These are phyloP conservation scores for Backusella parvicylindrica DNA, from an alignment of 192 early-diverging fungal genomes.

Conservation along the genomic window DNA sequence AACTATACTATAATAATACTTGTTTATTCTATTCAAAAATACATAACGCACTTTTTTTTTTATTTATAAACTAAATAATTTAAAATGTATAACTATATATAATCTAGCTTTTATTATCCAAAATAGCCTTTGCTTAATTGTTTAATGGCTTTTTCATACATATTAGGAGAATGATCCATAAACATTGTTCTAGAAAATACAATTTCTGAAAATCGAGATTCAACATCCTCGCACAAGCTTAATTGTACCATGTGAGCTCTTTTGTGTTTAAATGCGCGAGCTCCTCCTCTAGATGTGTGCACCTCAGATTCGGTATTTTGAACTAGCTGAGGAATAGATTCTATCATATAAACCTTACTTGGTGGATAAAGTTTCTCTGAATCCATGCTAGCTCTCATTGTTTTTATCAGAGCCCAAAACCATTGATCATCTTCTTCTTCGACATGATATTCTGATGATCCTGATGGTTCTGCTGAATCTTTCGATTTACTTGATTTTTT, in stretches of 20 bases:
- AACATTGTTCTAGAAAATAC: slow-evolving; percentile 80
- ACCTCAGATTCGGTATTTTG: slow-evolving; percentile 27
- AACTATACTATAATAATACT: no score
- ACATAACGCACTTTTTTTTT: no score
- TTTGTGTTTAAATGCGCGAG: slow-evolving; percentile 37
- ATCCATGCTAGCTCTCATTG: slow-evolving; percentile 78
- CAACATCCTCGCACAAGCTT: slow-evolving; percentile 70
- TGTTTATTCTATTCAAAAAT: no score
- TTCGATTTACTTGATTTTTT: background rate
- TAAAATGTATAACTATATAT: background rate
- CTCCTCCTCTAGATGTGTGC: slow-evolving; percentile 4
- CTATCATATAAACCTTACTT: slow-evolving; percentile 63
- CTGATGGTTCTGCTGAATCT: slow-evolving; percentile 10
- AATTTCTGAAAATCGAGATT: slow-evolving; percentile 74
- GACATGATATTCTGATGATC: background rate
- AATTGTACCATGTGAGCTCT: slow-evolving; percentile 48
- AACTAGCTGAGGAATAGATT: slow-evolving; percentile 48
- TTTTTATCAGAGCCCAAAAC: slow-evolving; percentile 81
- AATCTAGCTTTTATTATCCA: slow-evolving; percentile 1
- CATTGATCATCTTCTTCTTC: slow-evolving; percentile 62
- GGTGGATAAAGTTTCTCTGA: slow-evolving; percentile 85
- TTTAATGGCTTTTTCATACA: slow-evolving; percentile 56
- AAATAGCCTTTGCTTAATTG: slow-evolving; percentile 29
- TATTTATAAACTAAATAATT: no score
- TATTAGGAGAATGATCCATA: slow-evolving; percentile 69